Conservation (phyloP, 495 filamentous ascomycete genomes). For the Rhizodiscina lignyota region DNA sequence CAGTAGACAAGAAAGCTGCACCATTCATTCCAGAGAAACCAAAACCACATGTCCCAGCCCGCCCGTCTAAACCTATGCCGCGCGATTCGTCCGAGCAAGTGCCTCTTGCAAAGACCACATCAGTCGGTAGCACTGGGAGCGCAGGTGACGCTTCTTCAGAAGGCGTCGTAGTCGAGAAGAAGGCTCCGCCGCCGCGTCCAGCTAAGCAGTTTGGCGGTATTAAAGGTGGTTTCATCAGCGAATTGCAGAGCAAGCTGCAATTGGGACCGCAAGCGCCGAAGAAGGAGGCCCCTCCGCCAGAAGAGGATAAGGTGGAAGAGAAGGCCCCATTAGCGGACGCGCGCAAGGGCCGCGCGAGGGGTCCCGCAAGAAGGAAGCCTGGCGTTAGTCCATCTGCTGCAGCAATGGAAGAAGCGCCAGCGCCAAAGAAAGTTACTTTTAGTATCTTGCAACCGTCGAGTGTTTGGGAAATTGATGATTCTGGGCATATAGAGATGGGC, state of each 20-base stretch:
- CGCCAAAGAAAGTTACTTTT: background rate
- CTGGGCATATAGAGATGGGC: background rate
- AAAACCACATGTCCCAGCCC: conserved; percentile 33
- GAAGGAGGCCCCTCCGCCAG: conserved; percentile 38
- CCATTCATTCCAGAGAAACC: conserved; percentile 19
- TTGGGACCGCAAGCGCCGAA: conserved; percentile 60
- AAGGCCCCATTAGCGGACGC: conserved; percentile 71
- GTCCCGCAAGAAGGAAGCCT: conserved; percentile 69
- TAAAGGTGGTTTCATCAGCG: conserved; percentile 77
- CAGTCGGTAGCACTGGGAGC: background rate
- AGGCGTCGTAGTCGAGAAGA: conserved; percentile 4
- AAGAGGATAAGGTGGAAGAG: conserved; percentile 40
- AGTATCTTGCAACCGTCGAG: background rate
- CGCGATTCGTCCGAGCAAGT: no score
- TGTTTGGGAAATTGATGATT: background rate
- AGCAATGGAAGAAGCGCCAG: conserved; percentile 1
- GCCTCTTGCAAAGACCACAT: no score
- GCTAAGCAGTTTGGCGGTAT: conserved; percentile 81
- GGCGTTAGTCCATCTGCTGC: conserved; percentile 21
- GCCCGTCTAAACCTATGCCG: no score
- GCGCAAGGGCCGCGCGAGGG: conserved; percentile 75
- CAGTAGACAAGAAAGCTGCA: background rate
- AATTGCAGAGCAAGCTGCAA: conserved; percentile 72
- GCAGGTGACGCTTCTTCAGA: conserved; percentile 10
- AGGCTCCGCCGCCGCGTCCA: conserved; percentile 14